Base-by-base conservation (phyloP, 1,284 basidiomycete species). In the Cryptococcus sp. region DNA sequence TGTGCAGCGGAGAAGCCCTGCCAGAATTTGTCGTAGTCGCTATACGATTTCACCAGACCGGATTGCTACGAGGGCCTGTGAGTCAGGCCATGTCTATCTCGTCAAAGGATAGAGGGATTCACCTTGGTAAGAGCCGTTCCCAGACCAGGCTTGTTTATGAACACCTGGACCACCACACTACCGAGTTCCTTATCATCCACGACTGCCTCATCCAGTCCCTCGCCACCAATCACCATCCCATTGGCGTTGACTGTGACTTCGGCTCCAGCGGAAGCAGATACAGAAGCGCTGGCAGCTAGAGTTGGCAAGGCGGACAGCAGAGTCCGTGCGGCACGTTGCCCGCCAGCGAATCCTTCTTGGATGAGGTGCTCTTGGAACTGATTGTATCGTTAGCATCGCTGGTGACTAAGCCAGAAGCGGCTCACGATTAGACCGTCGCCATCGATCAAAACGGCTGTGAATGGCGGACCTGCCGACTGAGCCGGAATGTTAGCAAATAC, bases 381-480 rank as follows among this genome's bases (percentile, higher is more conserved):
- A 40, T 25, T 15, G 40, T 60, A 35, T 35, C 40, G 20, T n/a
- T 38, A 38, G 16, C 11, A 42, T 46, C n/a, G 44, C 4, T 23
- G 23, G 10, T 15, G 31, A 11, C 31, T 35, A 15, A 49, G 17
- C 27, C 5, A 23, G 41, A n/a, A 4, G 19, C n/a, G 16, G 64
- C 74, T 64, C 51, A 75, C 74, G 19, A 77, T 73, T 6, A 72
- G 56, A 7, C 70, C 69, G 50, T 78, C 74, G 2, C 74, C 74
- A 47, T 78, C 75, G 6, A 78, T 63, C 3, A 78, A 58, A 7
- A 76, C 67, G 2, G 63, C 71, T 0, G 70, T 67, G 52, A 77
- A 75, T 35, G 58, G 45, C 2, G 67, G 61, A 17, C 60, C 62
- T 27, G 41, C 56, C 45, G 56, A 53, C 49, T 49, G 47, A 54